These are phyloP conservation scores for Mucor racemosus DNA, from an alignment of 371 early-diverging fungal species.

Conservation along the genomic window DNA sequence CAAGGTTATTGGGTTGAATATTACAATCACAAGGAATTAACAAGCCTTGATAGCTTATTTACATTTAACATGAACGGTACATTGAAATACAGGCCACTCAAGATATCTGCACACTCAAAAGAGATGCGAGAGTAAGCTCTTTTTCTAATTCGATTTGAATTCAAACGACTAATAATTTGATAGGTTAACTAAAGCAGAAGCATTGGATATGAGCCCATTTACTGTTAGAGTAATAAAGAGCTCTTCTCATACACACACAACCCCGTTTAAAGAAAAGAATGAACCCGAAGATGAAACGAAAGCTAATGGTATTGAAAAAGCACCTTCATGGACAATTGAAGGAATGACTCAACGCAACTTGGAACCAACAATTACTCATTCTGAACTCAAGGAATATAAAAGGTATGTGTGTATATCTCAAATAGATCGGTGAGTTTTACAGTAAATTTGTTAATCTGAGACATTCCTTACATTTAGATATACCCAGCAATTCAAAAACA, in stretches of 20 bases:
- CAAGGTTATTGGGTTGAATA: conserved; percentile 81
- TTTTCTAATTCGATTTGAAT: too few relatives aligned
- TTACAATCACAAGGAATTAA: conserved; percentile 74
- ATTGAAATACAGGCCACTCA: conserved; percentile 58
- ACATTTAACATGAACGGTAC: conserved; percentile 89
- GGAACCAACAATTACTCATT: conserved; percentile 57
- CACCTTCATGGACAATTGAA: conserved; percentile 52
- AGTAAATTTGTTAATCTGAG: neutral
- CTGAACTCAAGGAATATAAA: conserved; percentile 63
- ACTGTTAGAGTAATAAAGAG: conserved; percentile 39
- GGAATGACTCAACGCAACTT: conserved; percentile 56
- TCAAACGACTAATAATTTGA: neutral
- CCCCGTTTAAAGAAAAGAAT: conserved; percentile 11
- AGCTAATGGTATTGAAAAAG: conserved; percentile 27
- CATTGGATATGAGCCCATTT: conserved; percentile 56
- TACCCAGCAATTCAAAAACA: conserved; percentile 54
- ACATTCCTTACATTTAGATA: conserved; percentile 35
- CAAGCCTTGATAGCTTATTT: conserved; percentile 77
- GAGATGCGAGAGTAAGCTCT: conserved; percentile 31
- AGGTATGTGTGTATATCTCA: conserved; percentile 36
- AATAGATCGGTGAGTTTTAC: neutral
- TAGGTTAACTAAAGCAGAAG: conserved; percentile 41
- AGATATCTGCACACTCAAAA: conserved; percentile 27
- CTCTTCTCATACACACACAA: neutral
- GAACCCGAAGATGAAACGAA: conserved; percentile 28